phyloP scores from a whole-genome alignment of 441 rosid species.

The Pelargonium citronellum region DNA sequence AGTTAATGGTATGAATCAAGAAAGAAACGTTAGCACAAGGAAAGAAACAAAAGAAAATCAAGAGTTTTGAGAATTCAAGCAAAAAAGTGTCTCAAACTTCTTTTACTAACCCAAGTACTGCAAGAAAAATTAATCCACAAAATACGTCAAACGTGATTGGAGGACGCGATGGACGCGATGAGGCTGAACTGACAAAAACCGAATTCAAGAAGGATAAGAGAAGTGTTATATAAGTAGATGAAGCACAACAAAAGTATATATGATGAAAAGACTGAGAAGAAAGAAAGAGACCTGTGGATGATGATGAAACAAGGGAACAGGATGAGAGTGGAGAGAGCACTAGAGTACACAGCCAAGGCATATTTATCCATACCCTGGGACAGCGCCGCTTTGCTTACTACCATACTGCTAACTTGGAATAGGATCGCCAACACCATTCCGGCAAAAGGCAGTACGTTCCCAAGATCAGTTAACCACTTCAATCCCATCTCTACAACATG shows the following conservation, averaged over 20 bases:
- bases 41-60: not conserved
- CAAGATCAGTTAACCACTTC: conserved; percentile 10
- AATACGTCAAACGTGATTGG: not conserved
- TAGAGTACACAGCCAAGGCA: conserved; percentile 60
- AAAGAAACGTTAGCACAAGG: not conserved
- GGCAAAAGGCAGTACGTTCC: conserved; percentile 28
- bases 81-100: not conserved
- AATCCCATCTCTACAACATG: conserved; percentile 17
- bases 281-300: conserved; percentile 31
- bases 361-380: conserved; percentile 60
- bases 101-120: conserved; percentile 21
- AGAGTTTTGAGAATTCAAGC: no score
- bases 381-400: conserved; percentile 58
- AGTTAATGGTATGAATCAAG: not conserved
- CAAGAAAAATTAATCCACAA: not conserved
- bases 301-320: conserved; percentile 62
- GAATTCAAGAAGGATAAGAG: not conserved
- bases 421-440: conserved; percentile 48
- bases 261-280: conserved; percentile 28
- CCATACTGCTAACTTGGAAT: conserved; percentile 41
- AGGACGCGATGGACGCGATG: conserved; percentile 28
- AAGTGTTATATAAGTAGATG: conserved; percentile 24
- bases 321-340: conserved; percentile 45
- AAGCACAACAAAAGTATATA: conserved; percentile 41
- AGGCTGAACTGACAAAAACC: not conserved